Evolutionary conservation across 805 yeast genomes (phyloP).

Genomic region (Kodamaea kakaduensis): DNA sequence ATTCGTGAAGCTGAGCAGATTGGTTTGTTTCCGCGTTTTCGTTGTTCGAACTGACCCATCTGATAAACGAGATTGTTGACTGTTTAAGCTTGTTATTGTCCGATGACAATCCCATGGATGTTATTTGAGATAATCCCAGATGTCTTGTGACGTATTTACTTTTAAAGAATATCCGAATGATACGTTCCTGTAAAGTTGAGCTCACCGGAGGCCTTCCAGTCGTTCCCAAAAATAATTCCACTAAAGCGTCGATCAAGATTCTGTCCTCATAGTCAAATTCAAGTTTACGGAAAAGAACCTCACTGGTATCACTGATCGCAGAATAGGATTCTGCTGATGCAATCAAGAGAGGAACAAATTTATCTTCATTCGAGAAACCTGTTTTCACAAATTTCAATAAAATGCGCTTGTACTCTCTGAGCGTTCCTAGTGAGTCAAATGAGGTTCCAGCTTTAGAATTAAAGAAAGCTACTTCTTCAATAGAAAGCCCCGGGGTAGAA

Average conservation of each 20-base stretch:
- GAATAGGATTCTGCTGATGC: slow-evolving; percentile 62
- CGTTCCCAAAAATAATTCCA: slow-evolving; percentile 51
- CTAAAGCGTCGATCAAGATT: slow-evolving; percentile 40
- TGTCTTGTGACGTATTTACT: slow-evolving; percentile 50
- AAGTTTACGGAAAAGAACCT: slow-evolving; percentile 47
- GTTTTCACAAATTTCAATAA: slow-evolving; percentile 37
- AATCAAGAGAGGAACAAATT: slow-evolving; percentile 50
- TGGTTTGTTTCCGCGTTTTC: slow-evolving; percentile 8
- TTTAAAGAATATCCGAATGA: slow-evolving; percentile 46
- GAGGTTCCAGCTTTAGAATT: slow-evolving; percentile 66
- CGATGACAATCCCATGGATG: slow-evolving; percentile 59
- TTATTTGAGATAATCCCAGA: slow-evolving; percentile 42
- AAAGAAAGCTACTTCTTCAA: slow-evolving; percentile 55
- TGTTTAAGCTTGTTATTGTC: slow-evolving; percentile 50
- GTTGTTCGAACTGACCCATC: slow-evolving; percentile 45
- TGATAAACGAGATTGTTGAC: slow-evolving; percentile 57
- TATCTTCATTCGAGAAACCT: slow-evolving; percentile 35
- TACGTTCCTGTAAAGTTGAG: slow-evolving; percentile 50
- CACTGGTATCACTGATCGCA: slow-evolving; percentile 52
- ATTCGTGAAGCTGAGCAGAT: slow-evolving; percentile 18
- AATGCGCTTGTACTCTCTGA: slow-evolving; percentile 29
- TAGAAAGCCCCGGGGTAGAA: slow-evolving; percentile 57
- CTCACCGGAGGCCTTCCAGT: slow-evolving; percentile 47
- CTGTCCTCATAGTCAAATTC: slow-evolving; percentile 50
- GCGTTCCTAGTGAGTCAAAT: slow-evolving; percentile 44